Percentiles rank a stretch among this genome's conserved stretches.
Evolutionary conservation across 352 stramenopile genomes (phyloP).

Genomic region (Phytophthora multivora): DNA sequence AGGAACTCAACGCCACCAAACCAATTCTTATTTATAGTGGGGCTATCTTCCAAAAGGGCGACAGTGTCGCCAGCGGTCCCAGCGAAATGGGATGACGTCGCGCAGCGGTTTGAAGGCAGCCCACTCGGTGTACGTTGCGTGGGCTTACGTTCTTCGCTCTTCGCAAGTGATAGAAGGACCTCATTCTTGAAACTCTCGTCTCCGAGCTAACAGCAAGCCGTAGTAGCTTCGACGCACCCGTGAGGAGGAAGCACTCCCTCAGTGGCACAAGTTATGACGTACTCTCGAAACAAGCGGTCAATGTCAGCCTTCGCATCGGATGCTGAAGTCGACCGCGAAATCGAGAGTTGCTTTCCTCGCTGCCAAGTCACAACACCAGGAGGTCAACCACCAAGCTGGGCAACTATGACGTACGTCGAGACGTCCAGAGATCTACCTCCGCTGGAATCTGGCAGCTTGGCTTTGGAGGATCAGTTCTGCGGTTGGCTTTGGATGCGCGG

Average conservation of each 20-base stretch:
- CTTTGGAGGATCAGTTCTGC: slow-evolving; percentile 76
- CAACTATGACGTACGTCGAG: slow-evolving; percentile 36
- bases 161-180: slow-evolving; percentile 10
- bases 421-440: slow-evolving; percentile 42
- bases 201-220: slow-evolving; percentile 10
- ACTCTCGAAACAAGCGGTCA: slow-evolving; percentile 12
- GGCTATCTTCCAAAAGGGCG: slow-evolving; percentile 30
- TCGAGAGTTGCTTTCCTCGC: slow-evolving; percentile 22
- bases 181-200: slow-evolving; percentile 41
- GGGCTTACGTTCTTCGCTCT: not conserved
- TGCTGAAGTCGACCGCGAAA: slow-evolving; percentile 22
- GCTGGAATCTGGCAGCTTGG: slow-evolving; percentile 45
- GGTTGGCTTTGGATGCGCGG: slow-evolving; percentile 86
- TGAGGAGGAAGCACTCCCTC: not conserved
- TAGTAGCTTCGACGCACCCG: slow-evolving; percentile 11
- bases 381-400: slow-evolving; percentile 28
- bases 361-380: slow-evolving; percentile 18
- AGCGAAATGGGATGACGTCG: slow-evolving; percentile 33
- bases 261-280: slow-evolving; percentile 21
- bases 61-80: slow-evolving; percentile 26
- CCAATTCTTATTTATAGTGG: slow-evolving; percentile 32
- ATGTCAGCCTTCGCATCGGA: slow-evolving; percentile 27
- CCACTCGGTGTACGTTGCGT: slow-evolving; percentile 22
- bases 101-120: slow-evolving; percentile 21
- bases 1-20: slow-evolving; percentile 9